Conservation (phyloP, 257 asterid genomes). For the Gentiana dahurica region DNA sequence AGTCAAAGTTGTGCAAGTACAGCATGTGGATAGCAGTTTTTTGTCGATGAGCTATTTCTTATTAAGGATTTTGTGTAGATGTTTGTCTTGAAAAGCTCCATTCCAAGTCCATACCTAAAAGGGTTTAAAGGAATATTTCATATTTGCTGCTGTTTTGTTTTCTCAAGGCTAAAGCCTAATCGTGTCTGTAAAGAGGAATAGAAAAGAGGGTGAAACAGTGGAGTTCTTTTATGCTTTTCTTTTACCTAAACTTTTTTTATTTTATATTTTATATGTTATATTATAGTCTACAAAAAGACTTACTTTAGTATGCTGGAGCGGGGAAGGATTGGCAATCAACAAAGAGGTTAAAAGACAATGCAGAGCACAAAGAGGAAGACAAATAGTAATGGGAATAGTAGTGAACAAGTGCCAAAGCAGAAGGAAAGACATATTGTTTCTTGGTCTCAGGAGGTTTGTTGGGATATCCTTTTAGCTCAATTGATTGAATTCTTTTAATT, state of each 20-base stretch:
- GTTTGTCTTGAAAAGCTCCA: constrained; percentile 20
- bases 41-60: constrained; percentile 5
- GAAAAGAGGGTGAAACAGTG: constrained; percentile 25
- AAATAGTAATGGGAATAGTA: constrained; percentile 7
- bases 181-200: constrained; percentile 35
- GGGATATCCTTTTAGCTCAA: neutral
- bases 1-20: neutral
- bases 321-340: constrained; percentile 21
- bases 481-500: constrained; percentile 6
- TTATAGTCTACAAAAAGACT: constrained; percentile 34
- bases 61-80: constrained; percentile 15
- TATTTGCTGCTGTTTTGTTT: constrained; percentile 27
- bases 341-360: constrained; percentile 29
- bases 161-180: neutral
- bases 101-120: neutral
- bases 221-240: constrained; percentile 15
- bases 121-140: constrained; percentile 33
- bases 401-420: constrained; percentile 37
- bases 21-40: neutral
- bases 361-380: constrained; percentile 58
- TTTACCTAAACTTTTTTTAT: constrained; percentile 1
- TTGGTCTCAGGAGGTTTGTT: constrained; percentile 94
- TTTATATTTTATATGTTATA: constrained; percentile 18
- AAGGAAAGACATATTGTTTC: constrained; percentile 95
- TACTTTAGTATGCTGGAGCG: constrained; percentile 69